Conservation (phyloP, 2,329 filamentous ascomycete genomes). For the Juglanconis juglandina region DNA sequence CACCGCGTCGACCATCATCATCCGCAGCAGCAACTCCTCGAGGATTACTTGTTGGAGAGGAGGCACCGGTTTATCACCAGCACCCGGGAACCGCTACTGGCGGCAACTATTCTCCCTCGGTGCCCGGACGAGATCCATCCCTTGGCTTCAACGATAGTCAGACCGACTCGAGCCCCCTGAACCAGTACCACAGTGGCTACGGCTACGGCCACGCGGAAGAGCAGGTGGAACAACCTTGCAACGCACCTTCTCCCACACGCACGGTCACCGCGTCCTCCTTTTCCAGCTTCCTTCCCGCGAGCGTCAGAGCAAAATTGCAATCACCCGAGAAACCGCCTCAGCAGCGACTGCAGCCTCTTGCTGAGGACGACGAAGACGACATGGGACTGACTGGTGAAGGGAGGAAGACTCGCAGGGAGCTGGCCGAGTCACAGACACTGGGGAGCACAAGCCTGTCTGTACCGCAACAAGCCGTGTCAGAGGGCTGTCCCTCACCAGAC, state of each 20-base stretch:
- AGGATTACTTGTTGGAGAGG: slow-evolving; percentile 5
- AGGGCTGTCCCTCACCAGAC: slow-evolving; percentile 25
- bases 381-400: slow-evolving; percentile 44
- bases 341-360: not conserved
- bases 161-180: slow-evolving; percentile 18
- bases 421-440: slow-evolving; percentile 16
- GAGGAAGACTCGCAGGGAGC: slow-evolving; percentile 25
- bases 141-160: slow-evolving; percentile 7
- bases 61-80: not conserved
- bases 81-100: not conserved
- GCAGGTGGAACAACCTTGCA: slow-evolving; percentile 18
- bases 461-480: slow-evolving; percentile 7
- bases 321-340: slow-evolving; percentile 21
- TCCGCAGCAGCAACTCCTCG: not conserved
- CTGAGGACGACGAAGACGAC: slow-evolving; percentile 27
- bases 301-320: slow-evolving; percentile 27
- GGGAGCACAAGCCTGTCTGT: slow-evolving; percentile 5
- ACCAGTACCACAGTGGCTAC: slow-evolving; percentile 33
- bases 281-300: slow-evolving; percentile 31
- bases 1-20: slow-evolving; percentile 10
- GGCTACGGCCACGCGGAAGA: slow-evolving; percentile 25
- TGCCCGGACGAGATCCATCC: not conserved
- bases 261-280: slow-evolving; percentile 32
- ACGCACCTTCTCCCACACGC: slow-evolving; percentile 24
- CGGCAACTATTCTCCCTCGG: slow-evolving; percentile 1